Base-by-base conservation (phyloP, 2,329 filamentous ascomycete genomes). In the Trichophyton simii region DNA sequence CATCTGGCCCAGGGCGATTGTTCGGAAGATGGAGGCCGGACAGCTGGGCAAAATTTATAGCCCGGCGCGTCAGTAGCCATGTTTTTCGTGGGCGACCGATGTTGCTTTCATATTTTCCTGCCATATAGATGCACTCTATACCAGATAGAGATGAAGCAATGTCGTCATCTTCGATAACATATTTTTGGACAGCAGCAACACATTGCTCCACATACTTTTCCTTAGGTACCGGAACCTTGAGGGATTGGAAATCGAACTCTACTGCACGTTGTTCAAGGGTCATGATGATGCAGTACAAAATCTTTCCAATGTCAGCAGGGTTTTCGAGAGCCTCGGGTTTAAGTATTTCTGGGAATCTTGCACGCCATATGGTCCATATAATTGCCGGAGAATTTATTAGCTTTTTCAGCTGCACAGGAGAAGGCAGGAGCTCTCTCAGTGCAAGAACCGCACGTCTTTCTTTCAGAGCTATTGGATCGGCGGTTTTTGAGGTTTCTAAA, bases 31-130 rank as follows among this genome's bases (percentile, higher is more conserved):
- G 75, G 36, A 77, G 73, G 64, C 81, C 79, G 1, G 82, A 77
- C 1, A 84, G 70, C 63, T 83, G 75, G 5, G 77, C 77, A 62
- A 79, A 77, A 66, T 78, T 79, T 44, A 84, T 71, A 2, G 77
- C 82, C 46, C 78, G 75, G 11, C 82, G 77, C 46, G 75, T 75
- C 7, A 76, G 69, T 3, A 82, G 71, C 82, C 82, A 85, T 0
- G 79, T 77, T 64, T 78, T 76, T 41, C 80, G 77, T 9, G 82
- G 81, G 48, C 79, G 77, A 1, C 82, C 82, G 63, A 81, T 77
- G 61, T 82, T 80, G 59, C 81, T 71, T 63, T 81, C 79, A 63
- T 80, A 76, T 66, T 82, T 83, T 11, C 76, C 73, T 46, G 78
- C 73, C 11, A 84, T 67, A 57, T 79, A 71, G 48, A 80, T 73